phyloP scores from a whole-genome alignment of 441 rosid species.

The Arabidopsis hybrid region DNA sequence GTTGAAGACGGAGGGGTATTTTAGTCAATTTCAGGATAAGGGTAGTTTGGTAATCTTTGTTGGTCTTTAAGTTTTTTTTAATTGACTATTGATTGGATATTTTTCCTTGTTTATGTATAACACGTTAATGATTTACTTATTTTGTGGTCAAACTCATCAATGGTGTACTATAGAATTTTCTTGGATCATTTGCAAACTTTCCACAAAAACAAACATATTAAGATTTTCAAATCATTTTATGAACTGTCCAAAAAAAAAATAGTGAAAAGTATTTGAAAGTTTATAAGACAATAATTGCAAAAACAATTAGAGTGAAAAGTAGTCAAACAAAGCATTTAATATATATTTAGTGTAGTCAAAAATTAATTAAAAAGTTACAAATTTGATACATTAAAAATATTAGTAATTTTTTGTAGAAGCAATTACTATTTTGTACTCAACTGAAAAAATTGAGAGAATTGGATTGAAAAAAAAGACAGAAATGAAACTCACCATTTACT shows the following conservation, averaged over 20 bases:
- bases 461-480: too few species aligned
- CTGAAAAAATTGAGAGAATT: too few species aligned
- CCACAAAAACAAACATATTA: too few species aligned
- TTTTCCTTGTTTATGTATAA: neutral
- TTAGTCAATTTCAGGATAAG: neutral
- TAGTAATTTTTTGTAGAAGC: too few species aligned
- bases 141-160: conserved; percentile 26
- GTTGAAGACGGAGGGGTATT: conserved; percentile 30
- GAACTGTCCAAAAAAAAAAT: too few species aligned
- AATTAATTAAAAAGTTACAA: neutral
- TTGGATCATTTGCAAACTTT: conserved; percentile 4
- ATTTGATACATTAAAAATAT: neutral
- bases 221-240: too few species aligned
- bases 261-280: too few species aligned
- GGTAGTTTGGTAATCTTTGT: conserved; percentile 6
- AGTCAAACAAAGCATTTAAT: conserved; percentile 6
- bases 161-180: conserved; percentile 9
- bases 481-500: neutral
- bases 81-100: conserved; percentile 17
- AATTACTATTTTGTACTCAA: too few species aligned
- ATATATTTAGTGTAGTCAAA: neutral
- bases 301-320: neutral
- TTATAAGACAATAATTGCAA: neutral
- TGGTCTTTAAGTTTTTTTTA: neutral
- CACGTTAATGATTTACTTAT: conserved; percentile 27